Evolutionary conservation across 441 rosid species (phyloP).

Genomic region (Aquilaria agallochum): DNA sequence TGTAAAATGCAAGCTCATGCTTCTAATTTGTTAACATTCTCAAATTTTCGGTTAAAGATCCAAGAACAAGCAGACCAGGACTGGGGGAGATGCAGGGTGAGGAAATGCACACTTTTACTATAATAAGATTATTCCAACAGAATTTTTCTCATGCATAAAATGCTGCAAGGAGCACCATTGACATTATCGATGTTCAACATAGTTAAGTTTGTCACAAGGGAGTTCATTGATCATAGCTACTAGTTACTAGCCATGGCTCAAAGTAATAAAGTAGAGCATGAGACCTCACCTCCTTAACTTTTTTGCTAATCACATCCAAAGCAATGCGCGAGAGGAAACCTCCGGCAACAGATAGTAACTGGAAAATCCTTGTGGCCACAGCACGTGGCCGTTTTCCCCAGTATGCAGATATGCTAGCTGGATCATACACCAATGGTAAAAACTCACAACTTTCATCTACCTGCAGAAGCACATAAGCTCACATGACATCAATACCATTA

Average conservation of each 20-base stretch:
- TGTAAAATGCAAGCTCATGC: no score
- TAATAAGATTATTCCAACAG: no score
- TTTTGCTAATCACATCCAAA: conserved; percentile 73
- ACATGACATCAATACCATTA: neutral
- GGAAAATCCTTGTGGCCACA: conserved; percentile 75
- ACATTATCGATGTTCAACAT: no score
- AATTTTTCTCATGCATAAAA: no score
- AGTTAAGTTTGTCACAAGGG: no score
- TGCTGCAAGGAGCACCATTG: no score
- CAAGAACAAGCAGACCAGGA: no score
- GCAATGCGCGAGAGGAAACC: conserved; percentile 86
- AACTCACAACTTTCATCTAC: conserved; percentile 91
- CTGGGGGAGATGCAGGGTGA: no score
- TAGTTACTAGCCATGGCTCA: neutral
- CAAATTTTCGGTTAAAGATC: no score
- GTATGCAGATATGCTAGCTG: conserved; percentile 78
- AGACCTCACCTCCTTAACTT: conserved; percentile 78
- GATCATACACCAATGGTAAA: conserved; percentile 91
- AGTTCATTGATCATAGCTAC: neutral
- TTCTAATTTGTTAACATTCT: no score
- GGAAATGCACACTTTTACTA: no score
- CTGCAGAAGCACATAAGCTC: conserved; percentile 28
- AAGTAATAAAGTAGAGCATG: conserved; percentile 9
- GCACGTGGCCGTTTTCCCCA: conserved; percentile 98
- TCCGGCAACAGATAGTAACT: conserved; percentile 88